Conservation (phyloP, 257 asterid species). For the Paraleonurus japonicus region DNA sequence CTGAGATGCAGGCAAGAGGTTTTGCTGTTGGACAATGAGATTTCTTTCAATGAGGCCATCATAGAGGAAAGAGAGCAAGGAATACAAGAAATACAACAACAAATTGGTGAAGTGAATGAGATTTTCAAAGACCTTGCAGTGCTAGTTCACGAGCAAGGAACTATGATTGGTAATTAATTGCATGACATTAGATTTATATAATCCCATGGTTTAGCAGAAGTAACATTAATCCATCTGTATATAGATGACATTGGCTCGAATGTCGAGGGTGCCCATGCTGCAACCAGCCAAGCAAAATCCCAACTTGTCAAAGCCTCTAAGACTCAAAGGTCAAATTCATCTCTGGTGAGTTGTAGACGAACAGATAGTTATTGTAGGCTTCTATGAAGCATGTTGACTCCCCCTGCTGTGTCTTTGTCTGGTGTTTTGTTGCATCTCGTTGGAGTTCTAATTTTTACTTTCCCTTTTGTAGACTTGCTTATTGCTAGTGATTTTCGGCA, state of each 20-base stretch:
- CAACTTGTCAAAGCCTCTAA: slow-evolving; percentile 89
- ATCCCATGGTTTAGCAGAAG: slow-evolving; percentile 9
- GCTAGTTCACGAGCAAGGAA: slow-evolving; percentile 89
- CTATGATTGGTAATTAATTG: slow-evolving; percentile 66
- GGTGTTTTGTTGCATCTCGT: not conserved
- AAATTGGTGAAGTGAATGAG: slow-evolving; percentile 94
- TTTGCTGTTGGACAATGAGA: slow-evolving; percentile 80
- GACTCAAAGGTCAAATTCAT: slow-evolving; percentile 85
- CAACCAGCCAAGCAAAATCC: slow-evolving; percentile 80
- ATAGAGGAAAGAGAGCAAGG: slow-evolving; percentile 97
- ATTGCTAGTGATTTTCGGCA: slow-evolving; percentile 80
- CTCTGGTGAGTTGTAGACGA: slow-evolving; percentile 58
- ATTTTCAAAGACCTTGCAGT: slow-evolving; percentile 94
- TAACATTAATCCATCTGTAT: not conserved
- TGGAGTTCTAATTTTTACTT: not conserved
- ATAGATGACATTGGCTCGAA: slow-evolving; percentile 86
- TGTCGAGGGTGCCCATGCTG: slow-evolving; percentile 75
- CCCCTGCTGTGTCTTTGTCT: not conserved
- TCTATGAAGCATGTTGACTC: not conserved
- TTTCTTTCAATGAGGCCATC: slow-evolving; percentile 85
- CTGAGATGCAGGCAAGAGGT: slow-evolving; percentile 71
- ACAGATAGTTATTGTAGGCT: not conserved
- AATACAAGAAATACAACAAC: slow-evolving; percentile 88
- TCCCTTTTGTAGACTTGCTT: slow-evolving; percentile 66
- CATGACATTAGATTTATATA: slow-evolving; percentile 5